These are phyloP conservation scores for Candida pseudofarinosa DNA, from an alignment of 805 yeast genomes.

Conservation along the genomic window DNA sequence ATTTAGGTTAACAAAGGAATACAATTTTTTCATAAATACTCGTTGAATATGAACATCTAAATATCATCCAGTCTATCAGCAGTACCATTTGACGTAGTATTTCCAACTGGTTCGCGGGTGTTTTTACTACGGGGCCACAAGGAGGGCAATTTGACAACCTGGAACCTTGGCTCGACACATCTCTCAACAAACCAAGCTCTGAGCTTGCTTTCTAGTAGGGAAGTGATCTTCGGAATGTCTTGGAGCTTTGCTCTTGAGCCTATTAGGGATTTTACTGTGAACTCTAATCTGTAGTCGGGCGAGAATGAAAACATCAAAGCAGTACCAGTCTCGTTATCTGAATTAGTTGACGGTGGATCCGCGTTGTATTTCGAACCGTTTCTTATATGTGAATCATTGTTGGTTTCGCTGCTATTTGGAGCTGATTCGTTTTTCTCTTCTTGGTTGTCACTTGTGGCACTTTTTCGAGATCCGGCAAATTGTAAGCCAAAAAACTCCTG, in stretches of 20 bases:
- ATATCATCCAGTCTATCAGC: constrained; percentile 5
- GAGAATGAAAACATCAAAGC: constrained; percentile 85
- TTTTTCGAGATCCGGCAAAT: constrained; percentile 1
- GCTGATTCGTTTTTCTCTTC: constrained; percentile 8
- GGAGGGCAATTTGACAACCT: constrained; percentile 77
- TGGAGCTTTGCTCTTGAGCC: constrained; percentile 92
- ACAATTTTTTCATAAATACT: too few relatives aligned
- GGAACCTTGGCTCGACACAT: constrained; percentile 91
- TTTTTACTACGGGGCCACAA: constrained; percentile 67
- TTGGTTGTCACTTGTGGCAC: constrained; percentile 1
- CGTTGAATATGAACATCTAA: too few relatives aligned
- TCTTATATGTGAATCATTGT: constrained; percentile 1
- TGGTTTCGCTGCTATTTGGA: constrained; percentile 1
- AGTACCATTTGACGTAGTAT: constrained; percentile 2
- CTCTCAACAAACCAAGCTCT: constrained; percentile 89
- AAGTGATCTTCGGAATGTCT: constrained; percentile 87
- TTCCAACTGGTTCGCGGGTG: constrained; percentile 26
- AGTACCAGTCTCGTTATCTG: constrained; percentile 40
- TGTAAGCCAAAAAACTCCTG: constrained; percentile 20
- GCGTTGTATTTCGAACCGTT: constrained; percentile 5
- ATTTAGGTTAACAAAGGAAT: too few relatives aligned
- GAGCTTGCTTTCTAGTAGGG: constrained; percentile 75
- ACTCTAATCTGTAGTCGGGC: constrained; percentile 87
- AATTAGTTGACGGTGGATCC: constrained; percentile 9
- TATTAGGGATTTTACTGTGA: constrained; percentile 80